Base-by-base conservation (phyloP, 345 rosid genomes). In the Heritiera fomes region DNA sequence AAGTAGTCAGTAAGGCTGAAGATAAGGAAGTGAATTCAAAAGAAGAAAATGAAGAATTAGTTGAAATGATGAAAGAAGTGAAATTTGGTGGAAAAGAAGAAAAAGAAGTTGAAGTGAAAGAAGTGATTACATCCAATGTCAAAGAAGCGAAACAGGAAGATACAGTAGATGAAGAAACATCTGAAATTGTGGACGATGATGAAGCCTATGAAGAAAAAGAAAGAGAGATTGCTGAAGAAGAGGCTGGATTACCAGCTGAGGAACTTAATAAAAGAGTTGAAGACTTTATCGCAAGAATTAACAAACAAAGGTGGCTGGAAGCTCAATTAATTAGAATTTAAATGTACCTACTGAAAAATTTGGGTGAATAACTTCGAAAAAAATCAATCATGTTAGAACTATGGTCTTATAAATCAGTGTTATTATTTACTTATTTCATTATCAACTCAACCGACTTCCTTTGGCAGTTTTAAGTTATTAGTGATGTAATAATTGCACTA, bases 221-320 rank as follows among this genome's bases (percentile, higher is more conserved):
- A 34, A 30, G 20, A 17, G 79, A 30, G 2, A 77, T 28, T 0
- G 84, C 56, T 56, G 88, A 82, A 73, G 83, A 85, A 7, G 87
- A 74, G 23, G 71, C 20, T 45, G 84, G 73, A 11, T 73, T 84
- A 84, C 76, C 83, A 4, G 65, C 78, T 38, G 93, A 89, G 68
- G 93, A 91, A 43, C 77, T 91, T 46, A 84, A 87, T 53, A 88
- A 74, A 78, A 91, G 82, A 70, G 80, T 82, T 28, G 95, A 91
- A 62, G 92, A 86, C n/a, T 91, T 91, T 83, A 91, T 91, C 65
- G 91, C 91, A 15, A 91, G 89, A 81, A 87, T 91, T 73, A 88
- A 89, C 53, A 87, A 72, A 77, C 89, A 88, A 84, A 80, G 95
- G 84, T 82, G 80, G 89, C 76, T 86, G 65, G 93, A 91, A 85